These are phyloP conservation scores for Backusella luteola DNA, from an alignment of 192 early-diverging fungal genomes.

Conservation along the genomic window DNA sequence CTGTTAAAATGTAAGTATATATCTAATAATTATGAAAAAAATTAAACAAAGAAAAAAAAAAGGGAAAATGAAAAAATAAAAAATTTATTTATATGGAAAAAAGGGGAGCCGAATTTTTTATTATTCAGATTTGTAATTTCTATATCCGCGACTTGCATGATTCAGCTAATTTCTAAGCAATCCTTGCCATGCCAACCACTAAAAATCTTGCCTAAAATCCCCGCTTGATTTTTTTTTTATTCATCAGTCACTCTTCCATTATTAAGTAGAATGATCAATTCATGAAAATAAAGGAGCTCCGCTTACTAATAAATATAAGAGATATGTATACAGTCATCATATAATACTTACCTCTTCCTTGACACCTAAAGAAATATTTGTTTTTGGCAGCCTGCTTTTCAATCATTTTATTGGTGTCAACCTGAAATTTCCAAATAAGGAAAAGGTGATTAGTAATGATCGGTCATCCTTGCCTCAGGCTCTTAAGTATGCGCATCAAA, in stretches of 20 bases:
- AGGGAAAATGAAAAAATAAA: neutral
- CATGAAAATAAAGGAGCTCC: neutral
- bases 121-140: constrained; percentile 1
- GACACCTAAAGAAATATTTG: neutral
- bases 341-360: neutral
- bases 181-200: neutral
- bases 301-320: neutral
- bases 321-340: neutral
- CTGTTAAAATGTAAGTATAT: neutral
- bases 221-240: neutral
- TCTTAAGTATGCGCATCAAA: neutral
- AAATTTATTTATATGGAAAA: constrained; percentile 10
- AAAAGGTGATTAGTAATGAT: neutral
- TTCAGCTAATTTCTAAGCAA: constrained; percentile 14
- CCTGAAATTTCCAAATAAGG: neutral
- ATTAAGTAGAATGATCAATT: neutral
- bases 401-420: constrained; percentile 5
- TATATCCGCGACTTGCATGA: constrained; percentile 16
- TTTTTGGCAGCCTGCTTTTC: constrained; percentile 4
- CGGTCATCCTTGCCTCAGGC: neutral
- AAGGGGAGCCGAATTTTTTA: neutral
- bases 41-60: constrained; percentile 8
- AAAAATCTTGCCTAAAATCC: neutral
- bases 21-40: neutral
- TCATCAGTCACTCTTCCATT: neutral